Conservation (phyloP, 306 rosid genomes). For the Lathyrus aphaca region DNA sequence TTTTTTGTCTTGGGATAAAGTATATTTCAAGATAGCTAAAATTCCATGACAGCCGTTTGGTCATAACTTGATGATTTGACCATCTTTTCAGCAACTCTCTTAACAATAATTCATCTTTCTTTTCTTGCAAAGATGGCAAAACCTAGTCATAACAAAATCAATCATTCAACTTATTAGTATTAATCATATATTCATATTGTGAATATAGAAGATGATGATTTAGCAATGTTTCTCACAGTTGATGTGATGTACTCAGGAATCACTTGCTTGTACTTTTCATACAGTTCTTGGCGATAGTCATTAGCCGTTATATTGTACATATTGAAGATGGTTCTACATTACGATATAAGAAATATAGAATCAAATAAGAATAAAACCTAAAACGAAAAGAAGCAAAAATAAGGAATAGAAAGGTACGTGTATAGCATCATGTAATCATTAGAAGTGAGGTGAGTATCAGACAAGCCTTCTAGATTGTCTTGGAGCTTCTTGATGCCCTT, state of each 20-base stretch:
- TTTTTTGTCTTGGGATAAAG: slow-evolving; percentile 50
- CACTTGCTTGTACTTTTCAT: neutral
- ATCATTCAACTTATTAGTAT: neutral
- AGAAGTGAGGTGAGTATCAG: neutral
- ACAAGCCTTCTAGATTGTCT: neutral
- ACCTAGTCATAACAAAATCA: slow-evolving; percentile 41
- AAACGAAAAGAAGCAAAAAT: neutral
- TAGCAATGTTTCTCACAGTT: neutral
- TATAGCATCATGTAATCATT: neutral
- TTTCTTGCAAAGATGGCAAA: slow-evolving; percentile 70
- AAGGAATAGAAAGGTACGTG: neutral
- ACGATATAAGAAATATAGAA: neutral
- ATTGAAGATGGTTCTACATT: neutral
- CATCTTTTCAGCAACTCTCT: slow-evolving; percentile 79
- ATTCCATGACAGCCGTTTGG: slow-evolving; percentile 62
- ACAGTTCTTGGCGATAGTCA: neutral
- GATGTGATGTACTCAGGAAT: neutral
- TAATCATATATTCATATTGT: too few relatives aligned
- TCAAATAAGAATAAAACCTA: neutral
- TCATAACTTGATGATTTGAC: slow-evolving; percentile 79
- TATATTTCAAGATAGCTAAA: slow-evolving; percentile 63
- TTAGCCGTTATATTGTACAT: too few relatives aligned
- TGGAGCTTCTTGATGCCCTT: slow-evolving; percentile 39
- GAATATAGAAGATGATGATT: too few relatives aligned
- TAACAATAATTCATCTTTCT: slow-evolving; percentile 69